phyloP scores from a whole-genome alignment of 805 yeast species.

The Lachancea lanzarotensis region DNA sequence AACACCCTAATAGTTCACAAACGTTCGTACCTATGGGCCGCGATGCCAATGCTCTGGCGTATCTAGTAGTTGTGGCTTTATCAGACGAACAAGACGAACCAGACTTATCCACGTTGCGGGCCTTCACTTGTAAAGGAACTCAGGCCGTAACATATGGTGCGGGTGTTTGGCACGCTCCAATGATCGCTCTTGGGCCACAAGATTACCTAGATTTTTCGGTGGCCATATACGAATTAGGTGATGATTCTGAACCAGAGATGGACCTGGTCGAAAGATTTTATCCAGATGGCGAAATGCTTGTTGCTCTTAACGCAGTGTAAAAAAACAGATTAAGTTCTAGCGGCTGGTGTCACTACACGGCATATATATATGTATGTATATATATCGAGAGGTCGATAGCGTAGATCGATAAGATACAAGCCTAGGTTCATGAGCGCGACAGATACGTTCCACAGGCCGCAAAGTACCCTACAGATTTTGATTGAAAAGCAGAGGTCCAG shows the following conservation, averaged over 20 bases:
- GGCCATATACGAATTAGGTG: slow-evolving; percentile 78
- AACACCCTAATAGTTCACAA: slow-evolving; percentile 87
- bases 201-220: slow-evolving; percentile 72
- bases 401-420: too few relatives aligned
- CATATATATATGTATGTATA: too few relatives aligned
- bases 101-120: slow-evolving; percentile 51
- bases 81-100: slow-evolving; percentile 51
- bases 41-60: slow-evolving; percentile 48
- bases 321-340: too few relatives aligned
- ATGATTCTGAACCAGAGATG: slow-evolving; percentile 45
- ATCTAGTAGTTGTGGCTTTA: slow-evolving; percentile 74
- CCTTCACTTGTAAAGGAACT: slow-evolving; percentile 72
- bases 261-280: slow-evolving; percentile 78
- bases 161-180: slow-evolving; percentile 89
- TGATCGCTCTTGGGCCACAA: slow-evolving; percentile 67
- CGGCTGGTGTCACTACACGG: too few relatives aligned
- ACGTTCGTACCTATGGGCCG: slow-evolving; percentile 91
- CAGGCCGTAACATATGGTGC: slow-evolving; percentile 86
- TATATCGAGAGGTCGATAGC: too few relatives aligned
- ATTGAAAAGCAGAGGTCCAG: too few relatives aligned
- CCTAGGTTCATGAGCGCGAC: too few relatives aligned
- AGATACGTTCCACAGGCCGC: too few relatives aligned
- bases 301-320: not conserved
- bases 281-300: slow-evolving; percentile 21
- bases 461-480: too few relatives aligned